Evolutionary conservation across 495 filamentous ascomycete species (phyloP), one percentile per base, ranked within the genome.

Genomic region (Penicillium desertorum): DNA sequence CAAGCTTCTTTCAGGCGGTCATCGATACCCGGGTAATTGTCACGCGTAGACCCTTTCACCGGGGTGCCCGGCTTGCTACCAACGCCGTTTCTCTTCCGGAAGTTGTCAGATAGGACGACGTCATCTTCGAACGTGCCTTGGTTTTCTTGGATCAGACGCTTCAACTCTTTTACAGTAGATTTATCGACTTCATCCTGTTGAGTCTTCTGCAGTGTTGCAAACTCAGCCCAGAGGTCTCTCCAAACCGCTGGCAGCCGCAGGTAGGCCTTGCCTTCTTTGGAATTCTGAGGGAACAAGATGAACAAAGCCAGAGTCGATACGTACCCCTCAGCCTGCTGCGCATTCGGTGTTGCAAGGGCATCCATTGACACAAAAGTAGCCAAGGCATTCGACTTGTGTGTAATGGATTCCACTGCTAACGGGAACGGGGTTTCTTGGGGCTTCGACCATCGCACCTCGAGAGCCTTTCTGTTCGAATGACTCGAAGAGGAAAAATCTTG

Each of bases 161-260:
- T 89, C 76, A 79, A 45, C 10, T 64, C 50, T 53, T 67, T 74
- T 8, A 97, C 71, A 2, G 76, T 74, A 19, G 75, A 62, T 45
- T 90, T 86, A 64, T 98, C 92, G 14, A 71, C 65, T 29, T 83
- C 81, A 66, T 93, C 86, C 14, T 79, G 75, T 61, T 86, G 84
- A 34, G 79, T 77, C 71, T 89, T 90, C 64, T 84, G 90, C 32
- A 79, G 67, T 34, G 81, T 82, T 1, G 85, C 80, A 54, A 96
- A 80, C 63, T 97, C 92, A 1, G 81, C 78, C 87, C 89, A 98
- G 12, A 97, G 74, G 46, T 93, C 90, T 64, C 92, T 83, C 89
- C 91, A 97, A 5, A 83, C 76, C 0, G 83, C 71, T 19, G 92
- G 91, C 20, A 98, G 74, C 20, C 89, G 82, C 54, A 96, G 62